Percentiles rank a stretch among this genome's conserved stretches.
Conservation (phyloP, 768 basidiomycete species). For the Mycena sanguinolenta region DNA sequence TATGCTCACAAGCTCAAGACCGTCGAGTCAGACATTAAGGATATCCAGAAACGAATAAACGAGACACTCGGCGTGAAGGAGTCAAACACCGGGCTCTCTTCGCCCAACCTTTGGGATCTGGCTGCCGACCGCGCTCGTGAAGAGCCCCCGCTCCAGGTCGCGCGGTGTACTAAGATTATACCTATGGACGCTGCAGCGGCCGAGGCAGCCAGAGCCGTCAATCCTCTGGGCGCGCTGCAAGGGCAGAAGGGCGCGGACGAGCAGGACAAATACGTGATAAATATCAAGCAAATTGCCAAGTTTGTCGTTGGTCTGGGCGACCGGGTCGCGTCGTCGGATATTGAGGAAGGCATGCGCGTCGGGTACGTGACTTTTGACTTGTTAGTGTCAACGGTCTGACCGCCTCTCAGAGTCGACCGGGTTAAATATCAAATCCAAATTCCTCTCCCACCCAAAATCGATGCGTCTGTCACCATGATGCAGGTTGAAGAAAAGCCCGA, state of each 20-base stretch:
- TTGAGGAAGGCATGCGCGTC: constrained; percentile 99
- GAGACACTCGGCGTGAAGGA: constrained; percentile 99
- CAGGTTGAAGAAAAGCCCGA: constrained; percentile 99
- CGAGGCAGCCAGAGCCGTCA: constrained; percentile 82
- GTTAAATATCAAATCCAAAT: constrained; percentile 99
- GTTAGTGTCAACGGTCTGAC: not conserved
- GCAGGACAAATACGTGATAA: constrained; percentile 99
- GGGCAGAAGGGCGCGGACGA: constrained; percentile 98
- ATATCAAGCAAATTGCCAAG: constrained; percentile 99
- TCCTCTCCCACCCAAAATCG: constrained; percentile 97
- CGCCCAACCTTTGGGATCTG: constrained; percentile 98
- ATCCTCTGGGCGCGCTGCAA: constrained; percentile 81
- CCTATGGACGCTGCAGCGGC: constrained; percentile 82
- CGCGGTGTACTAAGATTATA: constrained; percentile 98
- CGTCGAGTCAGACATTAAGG: constrained; percentile 92
- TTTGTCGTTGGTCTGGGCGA: constrained; percentile 98
- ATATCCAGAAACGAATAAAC: constrained; percentile 96
- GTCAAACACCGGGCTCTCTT: constrained; percentile 96
- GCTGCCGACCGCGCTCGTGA: constrained; percentile 91
- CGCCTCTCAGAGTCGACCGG: constrained; percentile 81
- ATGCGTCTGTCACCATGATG: constrained; percentile 99
- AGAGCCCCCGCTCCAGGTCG: constrained; percentile 96
- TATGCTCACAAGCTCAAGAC: constrained; percentile 91
- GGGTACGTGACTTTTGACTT: constrained; percentile 67
- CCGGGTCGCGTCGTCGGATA: constrained; percentile 96